A percentile compares a stretch with the other conserved stretches of the same genome.
phyloP scores from a whole-genome alignment of 2,329 filamentous ascomycete species.

The Arachnopeziza araneosa region DNA sequence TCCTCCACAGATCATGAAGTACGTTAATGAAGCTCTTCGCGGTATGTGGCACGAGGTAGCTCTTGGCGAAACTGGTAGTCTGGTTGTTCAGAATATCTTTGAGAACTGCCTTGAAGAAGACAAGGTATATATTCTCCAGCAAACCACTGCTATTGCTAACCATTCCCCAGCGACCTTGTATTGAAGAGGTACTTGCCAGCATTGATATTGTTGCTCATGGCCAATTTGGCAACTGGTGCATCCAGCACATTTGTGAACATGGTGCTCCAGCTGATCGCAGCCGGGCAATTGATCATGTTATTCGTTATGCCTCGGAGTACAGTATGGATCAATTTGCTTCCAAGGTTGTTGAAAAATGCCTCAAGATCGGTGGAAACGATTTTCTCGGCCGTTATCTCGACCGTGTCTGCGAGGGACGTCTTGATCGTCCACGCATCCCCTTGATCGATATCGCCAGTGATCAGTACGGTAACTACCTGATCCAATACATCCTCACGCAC shows the following conservation, averaged over 20 bases:
- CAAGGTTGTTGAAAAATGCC: constrained; percentile 97
- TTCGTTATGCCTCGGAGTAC: constrained; percentile 89
- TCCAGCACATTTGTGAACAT: constrained; percentile 98
- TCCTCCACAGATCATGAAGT: constrained; percentile 97
- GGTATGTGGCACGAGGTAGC: constrained; percentile 99
- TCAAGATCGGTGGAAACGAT: constrained; percentile 89
- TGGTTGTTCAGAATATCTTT: constrained; percentile 99
- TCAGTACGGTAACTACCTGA: constrained; percentile 97
- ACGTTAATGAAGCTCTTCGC: constrained; percentile 87
- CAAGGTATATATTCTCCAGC: constrained; percentile 57
- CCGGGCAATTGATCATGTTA: constrained; percentile 90
- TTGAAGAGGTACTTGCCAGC: constrained; percentile 90
- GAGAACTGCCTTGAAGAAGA: constrained; percentile 98
- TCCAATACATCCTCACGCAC: constrained; percentile 94
- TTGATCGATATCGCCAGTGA: constrained; percentile 98
- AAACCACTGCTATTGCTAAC: constrained; percentile 13
- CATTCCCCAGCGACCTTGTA: constrained; percentile 74
- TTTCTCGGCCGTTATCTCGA: constrained; percentile 91
- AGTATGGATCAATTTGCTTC: constrained; percentile 99
- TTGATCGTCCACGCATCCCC: constrained; percentile 89
- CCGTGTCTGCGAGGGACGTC: constrained; percentile 84
- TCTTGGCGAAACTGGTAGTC: constrained; percentile 90
- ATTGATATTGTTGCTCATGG: constrained; percentile 96
- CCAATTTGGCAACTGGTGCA: constrained; percentile 99
- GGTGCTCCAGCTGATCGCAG: constrained; percentile 85